Percentiles rank a stretch among this genome's conserved stretches.
phyloP scores from a whole-genome alignment of 2,329 filamentous ascomycete genomes.

The Huntiella bhutanensis region DNA sequence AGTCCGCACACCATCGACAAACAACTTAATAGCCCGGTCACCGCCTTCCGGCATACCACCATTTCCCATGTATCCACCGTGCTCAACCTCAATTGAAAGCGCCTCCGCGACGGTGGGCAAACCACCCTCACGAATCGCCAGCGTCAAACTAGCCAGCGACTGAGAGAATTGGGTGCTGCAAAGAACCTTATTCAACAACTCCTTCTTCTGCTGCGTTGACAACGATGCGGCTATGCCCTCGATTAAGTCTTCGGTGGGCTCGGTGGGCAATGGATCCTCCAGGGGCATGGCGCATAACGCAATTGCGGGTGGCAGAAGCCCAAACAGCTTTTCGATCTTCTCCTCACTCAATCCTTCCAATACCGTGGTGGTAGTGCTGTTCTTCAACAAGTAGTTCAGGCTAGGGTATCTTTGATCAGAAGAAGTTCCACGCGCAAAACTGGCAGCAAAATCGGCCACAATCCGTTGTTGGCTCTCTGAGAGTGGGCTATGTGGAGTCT shows the following conservation, averaged over 20 bases:
- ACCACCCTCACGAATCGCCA: constrained; percentile 77
- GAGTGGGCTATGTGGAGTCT: too few relatives aligned
- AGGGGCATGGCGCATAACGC: constrained; percentile 39
- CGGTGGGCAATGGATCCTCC: constrained; percentile 26
- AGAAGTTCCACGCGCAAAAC: too few relatives aligned
- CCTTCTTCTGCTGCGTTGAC: constrained; percentile 57
- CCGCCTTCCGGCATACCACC: constrained; percentile 73
- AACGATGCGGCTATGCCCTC: constrained; percentile 57
- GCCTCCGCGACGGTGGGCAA: constrained; percentile 80
- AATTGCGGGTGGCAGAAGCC: constrained; percentile 59
- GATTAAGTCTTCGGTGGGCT: constrained; percentile 49
- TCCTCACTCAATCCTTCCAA: too few relatives aligned
- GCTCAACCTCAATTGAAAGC: constrained; percentile 58
- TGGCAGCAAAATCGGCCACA: too few relatives aligned
- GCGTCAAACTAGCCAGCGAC: constrained; percentile 65
- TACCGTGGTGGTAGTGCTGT: too few relatives aligned
- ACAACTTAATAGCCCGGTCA: constrained; percentile 74
- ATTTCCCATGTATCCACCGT: constrained; percentile 64
- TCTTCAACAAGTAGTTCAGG: too few relatives aligned
- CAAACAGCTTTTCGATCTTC: constrained; percentile 21
- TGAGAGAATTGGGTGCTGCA: constrained; percentile 83
- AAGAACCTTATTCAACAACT: constrained; percentile 61
- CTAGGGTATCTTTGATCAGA: too few relatives aligned
- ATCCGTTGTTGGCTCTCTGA: too few relatives aligned
- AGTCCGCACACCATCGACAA: constrained; percentile 74